Conservation (phyloP, 1,139 yeast genomes). For the Chernovozyma sophiae-reginae region DNA sequence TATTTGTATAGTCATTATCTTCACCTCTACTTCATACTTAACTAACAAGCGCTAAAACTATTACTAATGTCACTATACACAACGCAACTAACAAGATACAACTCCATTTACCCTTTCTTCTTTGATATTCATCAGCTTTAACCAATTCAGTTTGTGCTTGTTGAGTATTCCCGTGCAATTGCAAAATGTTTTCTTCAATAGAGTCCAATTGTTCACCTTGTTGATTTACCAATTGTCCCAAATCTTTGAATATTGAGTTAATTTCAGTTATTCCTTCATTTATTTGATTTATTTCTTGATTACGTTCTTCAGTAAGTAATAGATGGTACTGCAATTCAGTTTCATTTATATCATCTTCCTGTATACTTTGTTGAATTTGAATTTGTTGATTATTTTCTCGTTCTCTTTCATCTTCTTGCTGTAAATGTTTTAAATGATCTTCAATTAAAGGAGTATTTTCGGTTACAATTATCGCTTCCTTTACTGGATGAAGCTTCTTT, state of each 20-base stretch:
- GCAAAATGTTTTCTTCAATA: constrained; percentile 72
- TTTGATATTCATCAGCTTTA: constrained; percentile 75
- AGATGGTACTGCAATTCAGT: constrained; percentile 75
- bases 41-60: constrained; percentile 38
- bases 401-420: constrained; percentile 14
- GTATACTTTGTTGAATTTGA: constrained; percentile 33
- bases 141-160: constrained; percentile 66
- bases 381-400: constrained; percentile 9
- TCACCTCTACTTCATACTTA: no score
- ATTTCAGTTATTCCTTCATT: constrained; percentile 79
- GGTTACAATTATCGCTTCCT: constrained; percentile 7
- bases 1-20: no score
- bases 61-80: constrained; percentile 31
- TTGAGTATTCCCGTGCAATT: constrained; percentile 62
- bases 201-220: constrained; percentile 85
- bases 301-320: constrained; percentile 66
- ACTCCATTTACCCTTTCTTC: constrained; percentile 67
- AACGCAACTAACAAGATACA: constrained; percentile 54
- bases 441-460: constrained; percentile 28
- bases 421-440: constrained; percentile 14
- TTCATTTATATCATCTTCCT: constrained; percentile 41
- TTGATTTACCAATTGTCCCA: constrained; percentile 71
- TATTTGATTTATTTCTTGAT: constrained; percentile 66
- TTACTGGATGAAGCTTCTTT: constrained; percentile 24
- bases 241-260: constrained; percentile 76